phyloP scores from a whole-genome alignment of 129 eudicot genomes.

The Silybum marianum region DNA sequence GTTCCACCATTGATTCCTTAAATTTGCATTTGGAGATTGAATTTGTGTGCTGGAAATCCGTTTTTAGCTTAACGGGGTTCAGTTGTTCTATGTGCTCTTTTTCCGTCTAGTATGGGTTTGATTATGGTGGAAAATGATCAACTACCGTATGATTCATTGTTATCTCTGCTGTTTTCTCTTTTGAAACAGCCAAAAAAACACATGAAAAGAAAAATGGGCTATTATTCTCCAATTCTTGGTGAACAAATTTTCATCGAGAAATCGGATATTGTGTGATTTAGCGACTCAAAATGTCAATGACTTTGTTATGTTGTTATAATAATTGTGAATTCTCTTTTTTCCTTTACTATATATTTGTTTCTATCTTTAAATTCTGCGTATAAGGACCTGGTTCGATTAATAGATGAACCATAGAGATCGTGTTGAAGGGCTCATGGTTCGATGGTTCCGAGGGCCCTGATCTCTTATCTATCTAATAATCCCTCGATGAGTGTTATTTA shows the following conservation, averaged over 20 bases:
- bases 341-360: not conserved
- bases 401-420: not conserved
- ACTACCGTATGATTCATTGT: conserved; percentile 9
- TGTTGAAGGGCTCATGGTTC: not conserved
- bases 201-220: not conserved
- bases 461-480: not conserved
- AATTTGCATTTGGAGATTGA: conserved; percentile 39
- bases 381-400: not conserved
- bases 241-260: conserved; percentile 19
- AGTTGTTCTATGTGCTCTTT: conserved; percentile 5
- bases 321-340: not conserved
- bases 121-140: conserved; percentile 19
- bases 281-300: not conserved
- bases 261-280: not conserved
- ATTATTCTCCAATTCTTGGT: conserved; percentile 3
- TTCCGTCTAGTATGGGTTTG: conserved; percentile 30
- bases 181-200: conserved; percentile 27
- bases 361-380: not conserved
- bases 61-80: conserved; percentile 13
- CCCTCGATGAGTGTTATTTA: not conserved
- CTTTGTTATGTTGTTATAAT: not conserved
- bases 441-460: not conserved
- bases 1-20: conserved; percentile 18
- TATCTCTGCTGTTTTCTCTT: conserved; percentile 21
- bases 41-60: conserved; percentile 32